These are phyloP conservation scores for Candida peoriensis DNA, from an alignment of 805 yeast genomes.

Conservation along the genomic window DNA sequence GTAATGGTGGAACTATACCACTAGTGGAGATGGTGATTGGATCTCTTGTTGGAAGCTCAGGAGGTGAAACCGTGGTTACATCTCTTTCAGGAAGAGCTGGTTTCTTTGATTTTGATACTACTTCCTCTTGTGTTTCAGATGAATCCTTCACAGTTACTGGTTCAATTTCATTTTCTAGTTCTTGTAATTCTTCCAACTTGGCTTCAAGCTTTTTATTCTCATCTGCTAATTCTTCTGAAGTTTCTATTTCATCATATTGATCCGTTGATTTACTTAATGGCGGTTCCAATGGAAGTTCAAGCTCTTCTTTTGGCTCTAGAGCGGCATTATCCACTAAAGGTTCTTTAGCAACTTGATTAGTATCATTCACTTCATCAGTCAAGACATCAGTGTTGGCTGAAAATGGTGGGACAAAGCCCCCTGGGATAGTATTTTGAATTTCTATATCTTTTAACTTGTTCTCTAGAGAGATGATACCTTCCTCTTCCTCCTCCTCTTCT, in stretches of 20 bases:
- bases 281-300: constrained; percentile 1
- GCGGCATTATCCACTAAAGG: background rate
- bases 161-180: background rate
- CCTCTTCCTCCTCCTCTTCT: too few relatives aligned
- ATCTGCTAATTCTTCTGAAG: constrained; percentile 1
- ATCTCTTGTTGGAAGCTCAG: constrained; percentile 8
- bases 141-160: background rate
- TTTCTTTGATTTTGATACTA: background rate
- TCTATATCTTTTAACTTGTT: too few relatives aligned
- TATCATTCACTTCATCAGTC: background rate
- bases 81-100: constrained; percentile 5
- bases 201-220: constrained; percentile 4
- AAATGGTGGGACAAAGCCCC: constrained; percentile 4
- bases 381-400: background rate
- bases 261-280: constrained; percentile 7
- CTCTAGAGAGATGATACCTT: too few relatives aligned
- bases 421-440: too few relatives aligned
- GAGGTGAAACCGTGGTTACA: constrained; percentile 2
- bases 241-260: constrained; percentile 1
- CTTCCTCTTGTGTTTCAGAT: background rate
- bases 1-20: constrained; percentile 28
- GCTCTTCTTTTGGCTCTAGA: background rate
- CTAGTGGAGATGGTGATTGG: constrained; percentile 21
- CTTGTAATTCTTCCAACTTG: constrained; percentile 2
- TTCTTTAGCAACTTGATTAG: background rate